Evolutionary conservation across 2,329 filamentous ascomycete genomes (phyloP).

Genomic region (Penicillium occitanis): DNA sequence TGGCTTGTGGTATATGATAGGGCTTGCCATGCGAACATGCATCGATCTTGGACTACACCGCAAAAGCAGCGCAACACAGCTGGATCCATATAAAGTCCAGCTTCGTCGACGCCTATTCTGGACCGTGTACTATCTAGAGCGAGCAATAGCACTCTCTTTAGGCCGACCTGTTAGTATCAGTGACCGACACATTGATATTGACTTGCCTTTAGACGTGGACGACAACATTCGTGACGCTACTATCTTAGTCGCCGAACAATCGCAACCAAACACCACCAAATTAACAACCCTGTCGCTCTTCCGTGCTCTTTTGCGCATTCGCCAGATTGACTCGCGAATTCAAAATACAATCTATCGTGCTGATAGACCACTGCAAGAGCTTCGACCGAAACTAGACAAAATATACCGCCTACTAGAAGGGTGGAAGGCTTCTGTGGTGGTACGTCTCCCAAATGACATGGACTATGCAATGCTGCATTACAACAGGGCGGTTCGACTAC

Average conservation of each 20-base stretch:
- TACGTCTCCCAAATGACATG: constrained; percentile 40
- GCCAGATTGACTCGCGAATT: constrained; percentile 51
- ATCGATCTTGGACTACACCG: constrained; percentile 55
- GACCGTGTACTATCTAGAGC: constrained; percentile 54
- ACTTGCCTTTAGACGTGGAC: constrained; percentile 48
- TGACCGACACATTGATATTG: constrained; percentile 54
- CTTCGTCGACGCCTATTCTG: constrained; percentile 53
- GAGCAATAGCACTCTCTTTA: constrained; percentile 52
- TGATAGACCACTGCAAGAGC: constrained; percentile 46
- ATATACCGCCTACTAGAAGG: constrained; percentile 49
- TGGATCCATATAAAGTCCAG: constrained; percentile 46
- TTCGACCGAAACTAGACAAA: constrained; percentile 51
- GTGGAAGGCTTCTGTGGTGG: constrained; percentile 46
- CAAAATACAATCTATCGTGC: constrained; percentile 55
- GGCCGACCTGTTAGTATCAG: constrained; percentile 53
- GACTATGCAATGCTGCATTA: constrained; percentile 54
- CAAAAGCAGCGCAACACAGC: constrained; percentile 46
- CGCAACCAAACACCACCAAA: constrained; percentile 30
- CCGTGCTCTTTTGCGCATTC: constrained; percentile 48
- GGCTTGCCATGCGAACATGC: constrained; percentile 54
- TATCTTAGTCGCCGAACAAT: constrained; percentile 25
- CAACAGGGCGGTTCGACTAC: constrained; percentile 50
- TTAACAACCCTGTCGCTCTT: constrained; percentile 44
- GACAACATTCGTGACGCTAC: constrained; percentile 43
- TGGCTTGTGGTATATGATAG: constrained; percentile 57